phyloP scores from a whole-genome alignment of 2,329 filamentous ascomycete genomes.

The Trichoderma endophyticum region DNA sequence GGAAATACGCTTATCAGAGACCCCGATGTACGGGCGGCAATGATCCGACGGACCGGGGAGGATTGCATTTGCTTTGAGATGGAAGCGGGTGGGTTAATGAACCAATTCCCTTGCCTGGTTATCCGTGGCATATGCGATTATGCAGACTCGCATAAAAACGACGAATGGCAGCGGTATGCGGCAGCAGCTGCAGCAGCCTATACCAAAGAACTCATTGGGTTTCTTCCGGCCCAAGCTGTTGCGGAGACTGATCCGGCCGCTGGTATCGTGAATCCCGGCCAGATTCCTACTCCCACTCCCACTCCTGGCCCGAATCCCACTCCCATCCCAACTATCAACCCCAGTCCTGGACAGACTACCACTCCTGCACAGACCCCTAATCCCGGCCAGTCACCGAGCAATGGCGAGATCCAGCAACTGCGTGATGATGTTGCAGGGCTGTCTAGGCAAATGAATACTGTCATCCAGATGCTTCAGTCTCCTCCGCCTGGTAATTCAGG shows the following conservation, averaged over 20 bases:
- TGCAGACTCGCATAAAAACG: slow-evolving; percentile 37
- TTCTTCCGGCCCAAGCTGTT: not conserved
- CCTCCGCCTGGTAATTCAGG: not conserved
- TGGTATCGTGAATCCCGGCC: not conserved
- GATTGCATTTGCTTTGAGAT: slow-evolving; percentile 24
- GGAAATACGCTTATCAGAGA: slow-evolving; percentile 36
- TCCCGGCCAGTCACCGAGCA: not conserved
- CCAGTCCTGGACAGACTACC: not conserved
- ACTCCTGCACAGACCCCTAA: not conserved
- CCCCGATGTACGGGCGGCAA: slow-evolving; percentile 28
- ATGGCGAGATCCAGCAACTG: not conserved
- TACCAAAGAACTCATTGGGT: slow-evolving; percentile 21
- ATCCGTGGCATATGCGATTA: slow-evolving; percentile 39
- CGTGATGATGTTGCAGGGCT: not conserved
- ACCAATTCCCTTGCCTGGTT: slow-evolving; percentile 26
- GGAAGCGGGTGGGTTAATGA: not conserved
- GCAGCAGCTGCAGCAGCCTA: slow-evolving; percentile 32
- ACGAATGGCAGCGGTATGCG: slow-evolving; percentile 36
- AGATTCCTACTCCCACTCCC: not conserved
- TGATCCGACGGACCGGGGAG: slow-evolving; percentile 20
- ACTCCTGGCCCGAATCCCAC: not conserved
- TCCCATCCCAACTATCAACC: not conserved
- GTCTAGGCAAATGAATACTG: not conserved
- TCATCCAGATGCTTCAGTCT: not conserved
- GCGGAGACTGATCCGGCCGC: not conserved